Evolutionary conservation across 148 eudicot species (phyloP), one percentile per base, ranked within the genome.

Genomic region (Spergularia bocconei): DNA sequence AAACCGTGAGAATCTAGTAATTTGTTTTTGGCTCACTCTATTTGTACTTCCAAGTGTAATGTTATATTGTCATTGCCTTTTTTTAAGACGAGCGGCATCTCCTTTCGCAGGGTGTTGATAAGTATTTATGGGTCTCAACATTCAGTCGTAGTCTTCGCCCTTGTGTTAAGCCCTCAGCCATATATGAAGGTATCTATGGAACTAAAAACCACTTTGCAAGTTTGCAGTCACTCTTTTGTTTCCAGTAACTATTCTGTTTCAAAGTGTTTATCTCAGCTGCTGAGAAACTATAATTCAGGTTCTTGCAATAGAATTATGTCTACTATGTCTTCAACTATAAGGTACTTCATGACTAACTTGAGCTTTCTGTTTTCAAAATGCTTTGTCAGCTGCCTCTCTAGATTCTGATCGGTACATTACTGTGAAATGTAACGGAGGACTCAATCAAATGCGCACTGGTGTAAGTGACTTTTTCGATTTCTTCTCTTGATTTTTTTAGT

Each of bases 361-460:
- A 21, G 47, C 68, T 59, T 20, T 19, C 11, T n/a, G 54, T 80
- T 75, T 21, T 25, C 72, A 36, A 63, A 56, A 16, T 77, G 51
- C 63, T 20, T 79, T 73, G 36, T 21, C 90, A 91, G 98, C 81
- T 81, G 81, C 83, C 44, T 69, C 58, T 9, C 75, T 59, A 80
- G 90, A 77, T 66, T 83, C 82, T 60, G 82, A 86, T 74, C 84
- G 85, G 63, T 93, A 89, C 78, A 84, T 93, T 69, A 93, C 98
- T 73, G 97, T 93, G 67, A 87, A 79, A 84, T 85, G 92, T 77
- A 93, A 93, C 71, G 98, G 98, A 71, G 98, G 96, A 52, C 79
- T 93, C 73, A 93, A 93, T 84, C 98, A 93, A 83, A 93, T 93
- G 98, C 93, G 98, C 38, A 86, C 93, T 70, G 96, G 97, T 82